Conservation (phyloP, 352 stramenopile genomes). For the Pythium dissimile region DNA sequence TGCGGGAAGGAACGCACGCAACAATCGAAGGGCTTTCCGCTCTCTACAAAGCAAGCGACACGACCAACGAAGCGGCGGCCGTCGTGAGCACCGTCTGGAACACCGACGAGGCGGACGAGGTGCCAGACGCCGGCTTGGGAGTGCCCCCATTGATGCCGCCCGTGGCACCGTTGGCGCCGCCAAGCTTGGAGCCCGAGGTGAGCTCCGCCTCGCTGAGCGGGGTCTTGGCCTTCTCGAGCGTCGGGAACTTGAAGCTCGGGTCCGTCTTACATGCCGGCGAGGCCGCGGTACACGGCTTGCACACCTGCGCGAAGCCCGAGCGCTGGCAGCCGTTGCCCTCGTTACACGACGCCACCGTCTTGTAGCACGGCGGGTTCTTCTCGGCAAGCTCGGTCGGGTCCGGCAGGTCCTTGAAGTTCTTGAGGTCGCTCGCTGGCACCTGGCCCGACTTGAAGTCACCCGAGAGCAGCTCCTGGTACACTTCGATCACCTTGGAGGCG, state of each 20-base stretch:
- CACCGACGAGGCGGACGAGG: not conserved
- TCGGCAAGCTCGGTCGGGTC: constrained; percentile 37
- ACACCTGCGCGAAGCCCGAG: constrained; percentile 70
- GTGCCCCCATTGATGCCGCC: not conserved
- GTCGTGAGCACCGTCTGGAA: not conserved
- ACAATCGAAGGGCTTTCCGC: not conserved
- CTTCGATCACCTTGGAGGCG: constrained; percentile 40
- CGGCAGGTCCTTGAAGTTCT: constrained; percentile 46
- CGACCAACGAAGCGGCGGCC: not conserved
- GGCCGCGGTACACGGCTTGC: constrained; percentile 38
- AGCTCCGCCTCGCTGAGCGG: constrained; percentile 9
- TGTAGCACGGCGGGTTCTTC: constrained; percentile 69
- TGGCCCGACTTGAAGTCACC: constrained; percentile 34
- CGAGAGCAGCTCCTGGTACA: constrained; percentile 40
- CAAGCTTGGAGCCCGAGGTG: constrained; percentile 20
- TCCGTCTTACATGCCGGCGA: constrained; percentile 39
- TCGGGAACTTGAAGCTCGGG: constrained; percentile 54
- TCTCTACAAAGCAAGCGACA: constrained; percentile 8
- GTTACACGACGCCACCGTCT: constrained; percentile 48
- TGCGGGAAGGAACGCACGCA: not conserved
- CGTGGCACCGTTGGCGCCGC: constrained; percentile 11
- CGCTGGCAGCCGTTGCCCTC: constrained; percentile 60
- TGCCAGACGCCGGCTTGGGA: not conserved
- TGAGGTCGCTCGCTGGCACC: constrained; percentile 32
- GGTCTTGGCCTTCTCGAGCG: constrained; percentile 48